Base-by-base conservation (phyloP, 768 basidiomycete species). In the Lactarius sp. region DNA sequence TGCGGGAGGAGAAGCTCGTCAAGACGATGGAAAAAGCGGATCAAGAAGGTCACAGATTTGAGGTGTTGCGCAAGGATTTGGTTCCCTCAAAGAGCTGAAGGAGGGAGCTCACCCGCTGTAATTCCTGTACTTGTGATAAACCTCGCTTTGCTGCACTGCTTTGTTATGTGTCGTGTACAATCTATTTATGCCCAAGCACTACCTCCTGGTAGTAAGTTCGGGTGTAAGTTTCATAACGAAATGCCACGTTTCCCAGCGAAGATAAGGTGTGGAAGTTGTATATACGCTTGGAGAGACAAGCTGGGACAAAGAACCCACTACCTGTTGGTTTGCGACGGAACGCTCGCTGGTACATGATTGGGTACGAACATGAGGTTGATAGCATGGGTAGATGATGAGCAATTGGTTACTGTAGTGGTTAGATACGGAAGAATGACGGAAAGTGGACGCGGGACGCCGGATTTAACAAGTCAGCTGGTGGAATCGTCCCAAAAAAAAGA, bases 11-110 rank as follows among this genome's bases (percentile, higher is more conserved):
- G 46, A 84, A 83, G 71, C 73, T 91, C 31, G 69, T 75, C 13
- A 85, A 85, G 71, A 82, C 79, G 33, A 75, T 88, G 18, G 80
- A 83, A 69, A 78, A 78, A 31, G 89, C 88, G 1, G 84, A 87
- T 69, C 73, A 73, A 37, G 86, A 88, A 67, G 77, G 80, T n/a
- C 71, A 72, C 56, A 79, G 75, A 67, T 87, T 80, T 61, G 84
- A 88, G 64, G 70, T 75, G 52, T 59, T 83, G 64, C 74, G 77
- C 66, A 79, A 77, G 65, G 59, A 52, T 41, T 37, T 49, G 9
- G 4, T 51, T 18, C 4, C 47, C 7, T 46, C 58, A 34, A 66
- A 61, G 56, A 56, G 47, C 2, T 66, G 49, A 67, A 42, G 44
- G 20, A 53, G 34, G 41, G 8, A 8, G 36, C 3, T n/a, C 13